phyloP scores from a whole-genome alignment of 805 yeast species.

The Hemisphaericaspora nanyangensis region DNA sequence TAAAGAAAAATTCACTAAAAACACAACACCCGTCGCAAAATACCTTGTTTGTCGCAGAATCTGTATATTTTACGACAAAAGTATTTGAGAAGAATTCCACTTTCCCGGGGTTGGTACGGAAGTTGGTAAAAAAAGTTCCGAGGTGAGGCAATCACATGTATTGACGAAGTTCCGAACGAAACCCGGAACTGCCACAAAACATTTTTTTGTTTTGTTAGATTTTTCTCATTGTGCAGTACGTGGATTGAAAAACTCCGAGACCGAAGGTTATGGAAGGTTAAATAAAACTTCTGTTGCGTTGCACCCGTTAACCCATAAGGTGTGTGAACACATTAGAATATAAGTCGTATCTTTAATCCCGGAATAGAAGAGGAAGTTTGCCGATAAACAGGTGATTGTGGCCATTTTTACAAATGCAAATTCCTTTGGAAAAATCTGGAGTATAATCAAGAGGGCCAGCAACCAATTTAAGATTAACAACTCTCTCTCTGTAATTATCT shows the following conservation, averaged over 20 bases:
- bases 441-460: too few species aligned
- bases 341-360: too few species aligned
- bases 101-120: not conserved
- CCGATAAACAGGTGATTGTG: too few species aligned
- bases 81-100: too few species aligned
- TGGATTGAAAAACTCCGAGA: constrained; percentile 5
- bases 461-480: too few species aligned
- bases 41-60: not conserved
- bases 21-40: not conserved
- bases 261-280: constrained; percentile 3
- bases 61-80: not conserved
- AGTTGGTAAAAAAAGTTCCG: not conserved
- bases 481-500: too few species aligned
- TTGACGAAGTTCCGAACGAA: not conserved
- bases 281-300: not conserved
- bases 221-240: too few species aligned
- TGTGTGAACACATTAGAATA: too few species aligned
- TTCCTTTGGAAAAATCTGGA: too few species aligned
- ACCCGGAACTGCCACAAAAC: not conserved
- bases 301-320: too few species aligned
- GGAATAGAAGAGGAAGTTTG: too few species aligned
- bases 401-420: too few species aligned
- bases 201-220: not conserved
- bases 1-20: not conserved
- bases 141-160: not conserved